Evolutionary conservation across 345 rosid genomes (phyloP).

Genomic region (Lepidium sativum): DNA sequence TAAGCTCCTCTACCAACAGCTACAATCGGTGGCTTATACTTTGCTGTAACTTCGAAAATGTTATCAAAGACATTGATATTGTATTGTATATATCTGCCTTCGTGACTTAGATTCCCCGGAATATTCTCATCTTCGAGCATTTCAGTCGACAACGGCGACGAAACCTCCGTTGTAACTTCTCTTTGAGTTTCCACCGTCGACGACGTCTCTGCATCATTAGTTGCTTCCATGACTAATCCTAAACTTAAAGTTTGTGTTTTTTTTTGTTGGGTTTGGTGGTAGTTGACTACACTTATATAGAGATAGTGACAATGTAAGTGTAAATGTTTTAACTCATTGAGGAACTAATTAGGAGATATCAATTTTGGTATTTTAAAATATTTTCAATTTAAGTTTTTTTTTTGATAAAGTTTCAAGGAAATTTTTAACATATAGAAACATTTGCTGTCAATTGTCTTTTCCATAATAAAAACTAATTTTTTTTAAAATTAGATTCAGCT

Average conservation of each 20-base stretch:
- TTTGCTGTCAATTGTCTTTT: not conserved
- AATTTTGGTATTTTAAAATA: not conserved
- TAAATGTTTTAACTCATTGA: not conserved
- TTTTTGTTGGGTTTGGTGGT: not conserved
- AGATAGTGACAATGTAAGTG: not conserved
- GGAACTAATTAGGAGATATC: not conserved
- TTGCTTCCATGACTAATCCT: not conserved
- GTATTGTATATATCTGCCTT: slow-evolving; percentile 63
- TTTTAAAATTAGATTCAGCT: not conserved
- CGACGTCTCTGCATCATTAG: not conserved
- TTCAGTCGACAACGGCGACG: not conserved
- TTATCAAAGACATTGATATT: slow-evolving; percentile 56
- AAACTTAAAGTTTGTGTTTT: not conserved
- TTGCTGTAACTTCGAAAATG: slow-evolving; percentile 75
- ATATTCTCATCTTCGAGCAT: slow-evolving; percentile 30
- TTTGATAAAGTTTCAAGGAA: too few species aligned
- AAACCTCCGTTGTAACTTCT: not conserved
- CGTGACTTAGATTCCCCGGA: slow-evolving; percentile 55
- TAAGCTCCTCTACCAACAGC: slow-evolving; percentile 81
- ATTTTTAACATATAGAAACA: not conserved
- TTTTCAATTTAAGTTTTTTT: not conserved
- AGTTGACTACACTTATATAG: not conserved
- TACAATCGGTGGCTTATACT: slow-evolving; percentile 72
- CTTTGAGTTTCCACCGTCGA: not conserved
- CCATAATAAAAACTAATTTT: not conserved